These are phyloP conservation scores for Dothidotthia symphoricarpi DNA, from an alignment of 2,329 filamentous ascomycete genomes.

Conservation along the genomic window DNA sequence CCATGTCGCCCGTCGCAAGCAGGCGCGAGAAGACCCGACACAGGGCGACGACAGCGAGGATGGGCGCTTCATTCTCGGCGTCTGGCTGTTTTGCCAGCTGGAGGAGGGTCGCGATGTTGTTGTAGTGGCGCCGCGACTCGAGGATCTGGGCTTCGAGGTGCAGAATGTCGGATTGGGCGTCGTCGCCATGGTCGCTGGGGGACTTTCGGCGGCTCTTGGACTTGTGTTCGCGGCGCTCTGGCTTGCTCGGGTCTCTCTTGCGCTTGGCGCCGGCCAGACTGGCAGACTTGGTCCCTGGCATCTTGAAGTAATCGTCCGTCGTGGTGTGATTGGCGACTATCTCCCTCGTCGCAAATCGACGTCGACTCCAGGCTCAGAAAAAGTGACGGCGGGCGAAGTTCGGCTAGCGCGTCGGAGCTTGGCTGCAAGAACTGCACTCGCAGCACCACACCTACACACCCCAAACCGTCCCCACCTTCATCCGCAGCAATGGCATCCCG, in stretches of 20 bases:
- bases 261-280: slow-evolving; percentile 43
- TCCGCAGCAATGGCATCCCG: slow-evolving; percentile 88
- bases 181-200: slow-evolving; percentile 35
- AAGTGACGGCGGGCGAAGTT: slow-evolving; percentile 24
- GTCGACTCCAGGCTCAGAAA: slow-evolving; percentile 14
- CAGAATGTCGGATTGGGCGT: slow-evolving; percentile 65
- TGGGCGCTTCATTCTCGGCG: slow-evolving; percentile 53
- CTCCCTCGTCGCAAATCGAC: slow-evolving; percentile 3
- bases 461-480: slow-evolving; percentile 42
- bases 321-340: no score
- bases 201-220: slow-evolving; percentile 36
- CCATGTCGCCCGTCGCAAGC: slow-evolving; percentile 69
- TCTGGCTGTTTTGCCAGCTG: slow-evolving; percentile 53
- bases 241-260: slow-evolving; percentile 40
- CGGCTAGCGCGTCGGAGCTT: slow-evolving; percentile 27
- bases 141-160: slow-evolving; percentile 76
- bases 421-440: slow-evolving; percentile 25
- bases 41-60: slow-evolving; percentile 73
- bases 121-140: slow-evolving; percentile 86
- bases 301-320: slow-evolving; percentile 12
- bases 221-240: slow-evolving; percentile 42
- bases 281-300: slow-evolving; percentile 37
- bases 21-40: slow-evolving; percentile 84
- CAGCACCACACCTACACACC: slow-evolving; percentile 28
- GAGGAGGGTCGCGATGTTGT: slow-evolving; percentile 77